phyloP scores from a whole-genome alignment of 345 rosid genomes.

The Brassica carinata region DNA sequence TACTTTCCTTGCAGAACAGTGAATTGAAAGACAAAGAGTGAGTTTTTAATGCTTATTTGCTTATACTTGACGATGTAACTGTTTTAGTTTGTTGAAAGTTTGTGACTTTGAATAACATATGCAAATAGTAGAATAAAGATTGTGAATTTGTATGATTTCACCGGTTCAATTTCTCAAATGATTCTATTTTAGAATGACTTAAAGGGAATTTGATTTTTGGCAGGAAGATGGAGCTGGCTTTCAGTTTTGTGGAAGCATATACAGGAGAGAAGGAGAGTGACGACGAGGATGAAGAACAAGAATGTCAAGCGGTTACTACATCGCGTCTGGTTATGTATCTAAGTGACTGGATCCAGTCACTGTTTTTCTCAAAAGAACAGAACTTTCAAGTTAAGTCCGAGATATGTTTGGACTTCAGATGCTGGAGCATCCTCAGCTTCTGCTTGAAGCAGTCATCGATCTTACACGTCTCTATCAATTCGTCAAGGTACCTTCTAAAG shows the following conservation, averaged over 20 bases:
- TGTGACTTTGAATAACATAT: conserved; percentile 6
- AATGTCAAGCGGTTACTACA: conserved; percentile 58
- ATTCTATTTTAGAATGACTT: neutral
- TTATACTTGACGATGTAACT: neutral
- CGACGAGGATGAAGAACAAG: conserved; percentile 53
- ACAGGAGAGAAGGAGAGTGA: conserved; percentile 34
- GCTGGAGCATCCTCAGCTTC: conserved; percentile 78
- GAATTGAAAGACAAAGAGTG: conserved; percentile 58
- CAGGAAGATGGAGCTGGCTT: conserved; percentile 83
- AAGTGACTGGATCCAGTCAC: conserved; percentile 72
- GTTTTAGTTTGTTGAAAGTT: neutral
- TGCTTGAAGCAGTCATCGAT: conserved; percentile 65
- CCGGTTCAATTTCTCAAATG: too few species aligned
- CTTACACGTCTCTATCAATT: conserved; percentile 56
- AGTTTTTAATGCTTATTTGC: conserved; percentile 30
- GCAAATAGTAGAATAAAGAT: neutral
- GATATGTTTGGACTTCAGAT: conserved; percentile 62
- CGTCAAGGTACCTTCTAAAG: conserved; percentile 58
- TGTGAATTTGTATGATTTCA: neutral
- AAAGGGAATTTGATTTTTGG: conserved; percentile 21
- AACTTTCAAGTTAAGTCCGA: conserved; percentile 40
- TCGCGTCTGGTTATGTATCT: conserved; percentile 65
- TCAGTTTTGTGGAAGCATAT: conserved; percentile 43
- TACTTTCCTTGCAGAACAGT: conserved; percentile 55
- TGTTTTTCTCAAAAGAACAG: conserved; percentile 55